These are phyloP conservation scores for Eleusine coracana DNA, from an alignment of 176 grass and related monocot genomes.

Conservation along the genomic window DNA sequence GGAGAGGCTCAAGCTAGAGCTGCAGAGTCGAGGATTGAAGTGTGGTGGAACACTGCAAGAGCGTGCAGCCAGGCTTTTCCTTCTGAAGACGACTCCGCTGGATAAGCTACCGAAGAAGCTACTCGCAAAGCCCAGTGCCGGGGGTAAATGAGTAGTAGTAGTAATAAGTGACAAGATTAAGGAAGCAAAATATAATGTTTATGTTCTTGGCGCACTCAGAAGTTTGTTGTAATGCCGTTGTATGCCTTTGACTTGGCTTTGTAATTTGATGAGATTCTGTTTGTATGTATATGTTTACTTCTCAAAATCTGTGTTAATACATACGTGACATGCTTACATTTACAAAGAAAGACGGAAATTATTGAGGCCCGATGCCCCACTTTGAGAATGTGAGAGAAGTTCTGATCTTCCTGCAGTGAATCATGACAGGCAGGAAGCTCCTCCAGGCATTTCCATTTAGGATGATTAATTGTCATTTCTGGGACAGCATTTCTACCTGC, in stretches of 20 bases:
- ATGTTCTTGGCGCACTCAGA: constrained; percentile 1
- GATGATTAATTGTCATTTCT: not conserved
- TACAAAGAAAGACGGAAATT: not conserved
- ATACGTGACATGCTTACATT: too few relatives aligned
- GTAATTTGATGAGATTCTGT: constrained; percentile 12
- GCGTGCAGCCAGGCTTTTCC: constrained; percentile 85
- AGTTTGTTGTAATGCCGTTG: constrained; percentile 33
- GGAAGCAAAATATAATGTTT: constrained; percentile 19
- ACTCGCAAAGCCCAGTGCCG: constrained; percentile 51
- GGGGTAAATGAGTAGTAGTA: constrained; percentile 34
- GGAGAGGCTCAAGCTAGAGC: constrained; percentile 86
- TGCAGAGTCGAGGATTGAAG: constrained; percentile 71
- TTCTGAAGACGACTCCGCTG: constrained; percentile 85
- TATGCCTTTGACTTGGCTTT: constrained; percentile 23
- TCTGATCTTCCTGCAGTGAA: not conserved
- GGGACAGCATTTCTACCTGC: not conserved
- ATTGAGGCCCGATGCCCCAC: not conserved
- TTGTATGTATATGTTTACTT: constrained; percentile 34
- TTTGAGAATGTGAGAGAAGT: not conserved
- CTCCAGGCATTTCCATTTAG: too few relatives aligned
- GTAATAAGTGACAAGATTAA: constrained; percentile 18
- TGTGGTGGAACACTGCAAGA: constrained; percentile 89
- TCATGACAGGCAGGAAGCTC: not conserved
- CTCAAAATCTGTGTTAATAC: not conserved
- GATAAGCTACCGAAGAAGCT: constrained; percentile 96